Percentiles rank a stretch among this genome's conserved stretches.
phyloP scores from a whole-genome alignment of 2,329 filamentous ascomycete genomes.

The Trichoderma koningiopsis region DNA sequence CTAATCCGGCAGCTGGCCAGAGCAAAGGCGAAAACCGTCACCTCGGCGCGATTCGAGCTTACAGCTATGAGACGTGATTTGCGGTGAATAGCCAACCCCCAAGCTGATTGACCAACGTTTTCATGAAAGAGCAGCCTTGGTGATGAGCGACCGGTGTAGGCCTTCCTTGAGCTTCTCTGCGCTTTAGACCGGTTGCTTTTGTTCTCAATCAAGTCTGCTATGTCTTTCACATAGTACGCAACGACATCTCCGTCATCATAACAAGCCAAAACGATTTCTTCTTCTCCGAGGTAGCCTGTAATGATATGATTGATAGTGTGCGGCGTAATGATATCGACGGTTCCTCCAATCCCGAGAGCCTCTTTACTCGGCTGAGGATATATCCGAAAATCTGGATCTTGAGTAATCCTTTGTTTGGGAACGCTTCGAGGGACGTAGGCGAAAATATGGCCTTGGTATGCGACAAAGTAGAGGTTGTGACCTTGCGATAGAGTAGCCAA shows the following conservation, averaged over 20 bases:
- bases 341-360: slow-evolving; percentile 49
- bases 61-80: slow-evolving; percentile 84
- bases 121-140: slow-evolving; percentile 67
- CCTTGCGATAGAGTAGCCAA: slow-evolving; percentile 60
- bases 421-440: slow-evolving; percentile 55
- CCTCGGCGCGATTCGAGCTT: slow-evolving; percentile 69
- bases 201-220: slow-evolving; percentile 48
- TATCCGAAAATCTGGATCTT: slow-evolving; percentile 54
- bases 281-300: slow-evolving; percentile 66
- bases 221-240: slow-evolving; percentile 65
- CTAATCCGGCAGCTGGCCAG: slow-evolving; percentile 31
- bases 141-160: slow-evolving; percentile 27
- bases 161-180: slow-evolving; percentile 21
- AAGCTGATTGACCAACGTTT: slow-evolving; percentile 78
- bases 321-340: slow-evolving; percentile 52
- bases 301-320: slow-evolving; percentile 72
- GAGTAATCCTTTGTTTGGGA: slow-evolving; percentile 51
- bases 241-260: slow-evolving; percentile 77
- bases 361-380: slow-evolving; percentile 46
- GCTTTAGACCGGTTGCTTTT: slow-evolving; percentile 15
- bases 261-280: slow-evolving; percentile 68
- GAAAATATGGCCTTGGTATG: slow-evolving; percentile 59
- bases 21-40: slow-evolving; percentile 57
- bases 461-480: slow-evolving; percentile 64
- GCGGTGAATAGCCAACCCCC: slow-evolving; percentile 84